Conservation (phyloP, 345 rosid species). For the Kernera saxatilis region DNA sequence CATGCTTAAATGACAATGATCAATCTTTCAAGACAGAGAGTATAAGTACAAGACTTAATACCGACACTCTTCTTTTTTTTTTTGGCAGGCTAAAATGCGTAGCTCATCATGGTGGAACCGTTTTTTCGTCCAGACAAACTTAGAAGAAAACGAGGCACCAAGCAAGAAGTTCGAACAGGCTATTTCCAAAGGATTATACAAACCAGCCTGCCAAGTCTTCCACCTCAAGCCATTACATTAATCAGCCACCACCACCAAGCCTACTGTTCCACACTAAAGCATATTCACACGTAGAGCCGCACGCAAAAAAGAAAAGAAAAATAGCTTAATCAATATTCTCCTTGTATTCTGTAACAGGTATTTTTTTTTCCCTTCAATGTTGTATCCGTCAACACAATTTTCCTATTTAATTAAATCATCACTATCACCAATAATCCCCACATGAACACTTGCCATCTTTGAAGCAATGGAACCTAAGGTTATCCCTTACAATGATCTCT, state of each 20-base stretch:
- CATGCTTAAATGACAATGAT: neutral
- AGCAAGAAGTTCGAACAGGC: slow-evolving; percentile 65
- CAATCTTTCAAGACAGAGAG: neutral
- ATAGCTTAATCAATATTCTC: slow-evolving; percentile 25
- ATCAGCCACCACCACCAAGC: slow-evolving; percentile 2
- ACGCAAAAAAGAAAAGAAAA: neutral
- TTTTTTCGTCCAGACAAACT: slow-evolving; percentile 52
- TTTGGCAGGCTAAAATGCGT: slow-evolving; percentile 60
- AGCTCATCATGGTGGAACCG: slow-evolving; percentile 72
- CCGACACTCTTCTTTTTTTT: neutral
- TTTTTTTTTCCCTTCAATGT: slow-evolving; percentile 18
- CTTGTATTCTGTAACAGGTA: slow-evolving; percentile 30
- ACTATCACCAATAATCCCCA: slow-evolving; percentile 72
- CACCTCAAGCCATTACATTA: slow-evolving; percentile 71
- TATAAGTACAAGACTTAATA: neutral
- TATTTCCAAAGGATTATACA: slow-evolving; percentile 51
- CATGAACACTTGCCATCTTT: slow-evolving; percentile 66
- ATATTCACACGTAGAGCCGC: slow-evolving; percentile 30
- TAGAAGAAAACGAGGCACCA: slow-evolving; percentile 60
- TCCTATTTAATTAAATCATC: slow-evolving; percentile 23
- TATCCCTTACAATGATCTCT: slow-evolving; percentile 68
- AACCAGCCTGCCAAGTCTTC: slow-evolving; percentile 84
- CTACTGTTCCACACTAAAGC: slow-evolving; percentile 14
- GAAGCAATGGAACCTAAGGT: slow-evolving; percentile 72
- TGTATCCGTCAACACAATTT: slow-evolving; percentile 32